phyloP scores from a whole-genome alignment of 345 rosid species.

The Populus ilicifolia region DNA sequence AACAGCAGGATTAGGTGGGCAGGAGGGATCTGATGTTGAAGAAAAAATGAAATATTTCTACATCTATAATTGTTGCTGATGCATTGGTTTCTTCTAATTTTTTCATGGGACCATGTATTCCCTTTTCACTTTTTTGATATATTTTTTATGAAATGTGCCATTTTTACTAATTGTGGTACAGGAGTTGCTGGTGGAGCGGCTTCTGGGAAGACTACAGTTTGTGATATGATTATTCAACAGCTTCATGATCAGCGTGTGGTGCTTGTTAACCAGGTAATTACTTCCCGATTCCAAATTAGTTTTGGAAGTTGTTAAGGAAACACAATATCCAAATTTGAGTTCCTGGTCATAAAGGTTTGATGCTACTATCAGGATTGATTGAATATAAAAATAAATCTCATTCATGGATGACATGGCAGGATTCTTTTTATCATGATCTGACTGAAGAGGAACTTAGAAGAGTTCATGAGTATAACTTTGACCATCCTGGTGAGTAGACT shows the following conservation, averaged over 20 bases:
- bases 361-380: constrained; percentile 2
- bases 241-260: constrained; percentile 99
- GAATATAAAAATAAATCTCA: neutral
- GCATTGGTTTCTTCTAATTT: too few species aligned
- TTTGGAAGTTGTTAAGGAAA: too few species aligned
- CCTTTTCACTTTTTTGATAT: too few species aligned
- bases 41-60: too few species aligned
- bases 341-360: neutral
- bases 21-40: too few species aligned
- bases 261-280: constrained; percentile 78
- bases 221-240: constrained; percentile 99
- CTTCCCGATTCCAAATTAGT: neutral
- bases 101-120: too few species aligned
- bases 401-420: constrained; percentile 57
- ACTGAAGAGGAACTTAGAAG: constrained; percentile 75
- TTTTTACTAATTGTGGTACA: constrained; percentile 16
- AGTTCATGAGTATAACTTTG: constrained; percentile 98
- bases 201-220: constrained; percentile 95
- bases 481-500: constrained; percentile 90
- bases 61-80: too few species aligned
- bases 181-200: constrained; percentile 99
- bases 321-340: too few species aligned
- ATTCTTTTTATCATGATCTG: constrained; percentile 96
- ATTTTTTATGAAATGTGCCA: neutral
- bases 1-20: too few species aligned